Percentiles rank a stretch among this genome's conserved stretches.
phyloP scores from a whole-genome alignment of 192 early-diverging fungal species.

The Backusella liffmaniae region DNA sequence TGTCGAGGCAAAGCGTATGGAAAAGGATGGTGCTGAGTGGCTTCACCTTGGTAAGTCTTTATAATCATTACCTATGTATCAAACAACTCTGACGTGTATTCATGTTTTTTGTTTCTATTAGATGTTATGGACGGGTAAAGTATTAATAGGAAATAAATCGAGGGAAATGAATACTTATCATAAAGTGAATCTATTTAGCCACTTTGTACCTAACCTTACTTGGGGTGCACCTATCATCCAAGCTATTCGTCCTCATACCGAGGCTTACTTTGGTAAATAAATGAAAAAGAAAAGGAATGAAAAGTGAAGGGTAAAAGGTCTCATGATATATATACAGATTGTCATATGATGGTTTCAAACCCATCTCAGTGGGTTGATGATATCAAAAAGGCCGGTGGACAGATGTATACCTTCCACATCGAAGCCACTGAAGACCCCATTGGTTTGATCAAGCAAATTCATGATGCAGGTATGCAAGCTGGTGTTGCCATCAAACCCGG shows the following conservation, averaged over 20 bases:
- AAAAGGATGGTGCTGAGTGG: slow-evolving; percentile 88
- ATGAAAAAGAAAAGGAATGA: background rate
- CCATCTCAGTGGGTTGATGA: slow-evolving; percentile 87
- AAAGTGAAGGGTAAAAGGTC: background rate
- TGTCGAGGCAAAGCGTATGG: slow-evolving; percentile 84
- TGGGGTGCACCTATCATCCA: slow-evolving; percentile 93
- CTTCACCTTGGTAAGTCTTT: slow-evolving; percentile 71
- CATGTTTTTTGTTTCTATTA: slow-evolving; percentile 28
- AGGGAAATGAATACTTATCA: background rate
- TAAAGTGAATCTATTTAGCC: slow-evolving; percentile 47
- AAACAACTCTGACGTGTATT: background rate
- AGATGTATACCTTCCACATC: slow-evolving; percentile 88
- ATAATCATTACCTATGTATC: too few species aligned
- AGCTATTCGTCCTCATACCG: slow-evolving; percentile 79
- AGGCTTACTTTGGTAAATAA: slow-evolving; percentile 78
- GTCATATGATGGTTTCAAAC: slow-evolving; percentile 63
- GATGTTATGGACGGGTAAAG: slow-evolving; percentile 92
- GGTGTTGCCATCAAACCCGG: slow-evolving; percentile 92
- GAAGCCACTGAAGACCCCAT: slow-evolving; percentile 80
- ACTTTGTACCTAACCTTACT: slow-evolving; percentile 97
- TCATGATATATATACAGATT: slow-evolving; percentile 35
- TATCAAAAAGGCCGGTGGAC: slow-evolving; percentile 87
- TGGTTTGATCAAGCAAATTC: slow-evolving; percentile 79
- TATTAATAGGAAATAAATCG: background rate
- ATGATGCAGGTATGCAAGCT: slow-evolving; percentile 84